Base-by-base conservation (phyloP, 768 basidiomycete species). In the Leccinellum rugosiceps region DNA sequence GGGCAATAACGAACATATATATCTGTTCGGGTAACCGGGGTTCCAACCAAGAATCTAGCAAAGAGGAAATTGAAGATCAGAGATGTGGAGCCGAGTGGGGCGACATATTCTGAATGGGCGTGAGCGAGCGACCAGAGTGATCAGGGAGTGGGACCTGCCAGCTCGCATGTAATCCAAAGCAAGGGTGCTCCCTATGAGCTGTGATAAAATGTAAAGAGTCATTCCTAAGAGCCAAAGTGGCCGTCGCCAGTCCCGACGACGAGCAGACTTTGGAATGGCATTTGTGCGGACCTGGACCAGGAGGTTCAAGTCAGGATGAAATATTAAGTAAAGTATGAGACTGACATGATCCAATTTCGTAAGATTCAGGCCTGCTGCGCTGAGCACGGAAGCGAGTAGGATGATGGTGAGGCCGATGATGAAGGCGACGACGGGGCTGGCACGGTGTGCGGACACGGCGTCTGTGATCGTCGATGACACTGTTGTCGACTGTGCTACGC, bases 61-160 rank as follows among this genome's bases (percentile, higher is more conserved):
- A 97, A 96, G 35, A 97, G 78, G 69, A 97, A 95, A 72, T 98
- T 98, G 78, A 98, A 98, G 55, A 98, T 85, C 60, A 98, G 84
- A 13, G 93, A 91, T 11, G 93, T 90, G 0, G 92, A 93, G 14
- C 96, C 95, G 4, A 98, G 81, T 2, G 95, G 95, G 2, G 96
- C 96, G 55, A 98, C 95, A 71, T 97, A 98, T 83, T 96, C 92
- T 85, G 73, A 15, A 56, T 7, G 52, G 23, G 10, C 41, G 58
- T 71, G 57, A 52, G 52, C 67, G 45, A 63, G 59, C 8, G 38
- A 49, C 48, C 4, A 15, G 28, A 17, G 35, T 15, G 5, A 14
- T 53, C 48, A 34, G 23, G 28, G 3, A 58, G 55, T 43, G 49
- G 23, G 26, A 67, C 79, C 44, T 47, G 83, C 89, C 88, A 61